Conservation (phyloP, 2,329 filamentous ascomycete genomes). For the Delphinella strobiligena region DNA sequence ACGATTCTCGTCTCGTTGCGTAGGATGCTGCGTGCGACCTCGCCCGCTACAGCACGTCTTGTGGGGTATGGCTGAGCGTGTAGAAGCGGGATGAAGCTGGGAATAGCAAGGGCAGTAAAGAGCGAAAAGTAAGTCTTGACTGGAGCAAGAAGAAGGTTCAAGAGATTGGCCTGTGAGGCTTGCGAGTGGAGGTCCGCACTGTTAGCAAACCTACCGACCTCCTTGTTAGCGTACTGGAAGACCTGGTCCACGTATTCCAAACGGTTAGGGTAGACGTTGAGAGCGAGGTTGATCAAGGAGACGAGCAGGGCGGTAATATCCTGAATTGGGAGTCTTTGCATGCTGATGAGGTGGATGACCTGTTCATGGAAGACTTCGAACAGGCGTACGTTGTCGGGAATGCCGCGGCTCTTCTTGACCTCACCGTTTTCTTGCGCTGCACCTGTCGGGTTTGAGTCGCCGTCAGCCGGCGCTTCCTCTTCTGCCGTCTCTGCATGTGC, state of each 20-base stretch:
- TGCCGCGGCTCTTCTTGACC: constrained; percentile 39
- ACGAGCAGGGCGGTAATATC: constrained; percentile 89
- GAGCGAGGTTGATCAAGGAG: constrained; percentile 83
- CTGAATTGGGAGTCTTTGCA: constrained; percentile 80
- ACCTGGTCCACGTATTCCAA: constrained; percentile 95
- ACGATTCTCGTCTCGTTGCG: constrained; percentile 70
- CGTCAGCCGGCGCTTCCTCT: constrained; percentile 17
- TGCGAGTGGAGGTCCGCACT: constrained; percentile 90
- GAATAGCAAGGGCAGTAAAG: constrained; percentile 89
- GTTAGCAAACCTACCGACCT: constrained; percentile 80
- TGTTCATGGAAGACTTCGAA: constrained; percentile 98
- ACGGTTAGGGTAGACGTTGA: constrained; percentile 89
- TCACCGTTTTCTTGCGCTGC: constrained; percentile 29
- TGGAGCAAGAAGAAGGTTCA: constrained; percentile 81
- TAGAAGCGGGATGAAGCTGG: constrained; percentile 80
- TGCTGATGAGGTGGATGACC: constrained; percentile 84
- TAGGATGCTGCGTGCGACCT: constrained; percentile 73
- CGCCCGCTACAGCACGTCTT: constrained; percentile 76
- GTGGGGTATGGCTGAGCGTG: constrained; percentile 90
- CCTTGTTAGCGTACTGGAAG: constrained; percentile 73
- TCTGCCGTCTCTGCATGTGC: constrained; percentile 23
- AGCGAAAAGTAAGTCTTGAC: constrained; percentile 83
- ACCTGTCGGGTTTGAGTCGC: constrained; percentile 8
- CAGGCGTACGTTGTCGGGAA: constrained; percentile 69
- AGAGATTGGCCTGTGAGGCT: constrained; percentile 74